These are phyloP conservation scores for Debaryomyces subglobosus DNA, from an alignment of 1,139 yeast genomes.

Conservation along the genomic window DNA sequence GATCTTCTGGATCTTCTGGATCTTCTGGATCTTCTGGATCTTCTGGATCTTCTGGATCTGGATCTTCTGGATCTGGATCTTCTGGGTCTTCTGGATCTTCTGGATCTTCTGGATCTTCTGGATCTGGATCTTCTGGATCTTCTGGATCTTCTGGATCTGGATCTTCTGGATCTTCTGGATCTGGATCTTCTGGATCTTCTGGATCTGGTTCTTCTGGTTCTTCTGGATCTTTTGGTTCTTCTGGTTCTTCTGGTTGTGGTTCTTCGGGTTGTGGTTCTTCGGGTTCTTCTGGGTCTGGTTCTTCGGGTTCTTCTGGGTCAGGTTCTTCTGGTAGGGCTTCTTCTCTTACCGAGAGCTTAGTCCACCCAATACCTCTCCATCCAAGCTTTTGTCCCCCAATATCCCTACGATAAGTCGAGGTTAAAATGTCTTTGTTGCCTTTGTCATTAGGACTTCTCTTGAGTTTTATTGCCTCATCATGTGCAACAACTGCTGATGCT, in stretches of 20 bases:
- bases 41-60: no score
- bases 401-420: neutral
- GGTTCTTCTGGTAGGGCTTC: neutral
- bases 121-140: no score
- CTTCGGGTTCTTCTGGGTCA: neutral
- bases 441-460: neutral
- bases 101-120: no score
- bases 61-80: no score
- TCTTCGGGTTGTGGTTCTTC: neutral
- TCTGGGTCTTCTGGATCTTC: no score
- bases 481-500: neutral
- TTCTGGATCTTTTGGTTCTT: neutral
- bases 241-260: neutral
- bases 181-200: neutral
- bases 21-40: no score
- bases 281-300: neutral
- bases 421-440: neutral
- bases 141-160: no score
- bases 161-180: no score
- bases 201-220: neutral
- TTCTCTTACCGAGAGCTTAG: neutral
- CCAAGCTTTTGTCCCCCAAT: neutral
- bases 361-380: constrained; percentile 1
- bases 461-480: neutral
- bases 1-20: no score